A percentile compares a stretch with the other conserved stretches of the same genome.
Conservation (phyloP, 2,329 filamentous ascomycete genomes). For the Eutypa lata region DNA sequence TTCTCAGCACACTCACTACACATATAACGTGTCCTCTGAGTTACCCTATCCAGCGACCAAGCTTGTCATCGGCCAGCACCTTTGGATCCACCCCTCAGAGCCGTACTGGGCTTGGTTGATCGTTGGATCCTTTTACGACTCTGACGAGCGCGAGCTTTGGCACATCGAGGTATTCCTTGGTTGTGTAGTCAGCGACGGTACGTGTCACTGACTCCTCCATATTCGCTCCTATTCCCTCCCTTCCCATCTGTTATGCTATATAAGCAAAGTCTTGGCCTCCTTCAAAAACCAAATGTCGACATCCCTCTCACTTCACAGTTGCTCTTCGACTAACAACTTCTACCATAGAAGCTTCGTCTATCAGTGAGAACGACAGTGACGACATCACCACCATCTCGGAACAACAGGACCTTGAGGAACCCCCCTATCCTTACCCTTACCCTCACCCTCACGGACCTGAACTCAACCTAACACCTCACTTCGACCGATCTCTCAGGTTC, state of each 20-base stretch:
- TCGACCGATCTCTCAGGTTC: too few relatives aligned
- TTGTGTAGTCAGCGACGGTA: conserved; percentile 7
- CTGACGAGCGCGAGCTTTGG: conserved; percentile 38
- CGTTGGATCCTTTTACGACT: conserved; percentile 46
- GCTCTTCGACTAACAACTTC: not conserved
- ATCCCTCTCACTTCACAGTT: not conserved
- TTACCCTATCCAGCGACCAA: conserved; percentile 45
- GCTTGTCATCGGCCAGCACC: conserved; percentile 42
- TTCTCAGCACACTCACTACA: conserved; percentile 9
- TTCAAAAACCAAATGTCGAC: not conserved
- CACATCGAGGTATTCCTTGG: conserved; percentile 42
- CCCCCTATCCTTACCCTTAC: too few relatives aligned
- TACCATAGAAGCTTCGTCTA: too few relatives aligned
- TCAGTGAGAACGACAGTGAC: too few relatives aligned
- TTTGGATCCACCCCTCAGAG: conserved; percentile 29
- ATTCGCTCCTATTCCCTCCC: too few relatives aligned
- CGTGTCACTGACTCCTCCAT: conserved; percentile 1
- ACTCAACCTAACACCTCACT: too few relatives aligned
- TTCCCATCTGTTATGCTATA: conserved; percentile 1
- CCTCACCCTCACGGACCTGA: not conserved
- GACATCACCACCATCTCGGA: too few relatives aligned
- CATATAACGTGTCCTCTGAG: conserved; percentile 6
- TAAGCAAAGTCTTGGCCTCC: not conserved
- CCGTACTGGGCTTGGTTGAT: conserved; percentile 45
- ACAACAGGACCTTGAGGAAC: too few relatives aligned